phyloP scores from a whole-genome alignment of 495 filamentous ascomycete genomes.

The Penicillium atrosanguineum region DNA sequence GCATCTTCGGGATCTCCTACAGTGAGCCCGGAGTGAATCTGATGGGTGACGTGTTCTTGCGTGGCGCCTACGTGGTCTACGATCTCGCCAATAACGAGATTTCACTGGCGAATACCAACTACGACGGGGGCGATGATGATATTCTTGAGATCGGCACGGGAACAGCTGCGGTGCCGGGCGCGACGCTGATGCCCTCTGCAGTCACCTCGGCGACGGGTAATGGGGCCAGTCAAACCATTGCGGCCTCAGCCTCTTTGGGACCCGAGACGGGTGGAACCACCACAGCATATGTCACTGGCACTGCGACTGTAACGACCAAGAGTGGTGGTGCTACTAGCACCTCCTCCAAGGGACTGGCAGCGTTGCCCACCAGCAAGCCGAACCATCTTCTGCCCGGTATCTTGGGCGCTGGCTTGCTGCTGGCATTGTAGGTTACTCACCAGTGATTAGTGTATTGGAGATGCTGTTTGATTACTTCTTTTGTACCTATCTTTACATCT shows the following conservation, averaged over 20 bases:
- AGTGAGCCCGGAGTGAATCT: conserved; percentile 57
- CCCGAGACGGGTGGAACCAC: not conserved
- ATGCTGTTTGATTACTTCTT: too few species aligned
- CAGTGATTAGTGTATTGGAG: too few species aligned
- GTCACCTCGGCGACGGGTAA: conserved; percentile 40
- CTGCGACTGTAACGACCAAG: conserved; percentile 1
- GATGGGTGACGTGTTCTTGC: conserved; percentile 85
- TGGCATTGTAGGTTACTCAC: conserved; percentile 8
- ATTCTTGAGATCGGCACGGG: conserved; percentile 70
- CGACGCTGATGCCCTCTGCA: conserved; percentile 37
- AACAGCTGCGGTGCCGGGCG: conserved; percentile 60
- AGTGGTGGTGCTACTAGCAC: conserved; percentile 9
- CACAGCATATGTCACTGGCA: not conserved
- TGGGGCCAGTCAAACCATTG: not conserved
- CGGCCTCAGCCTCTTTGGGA: not conserved
- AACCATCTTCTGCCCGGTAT: conserved; percentile 23
- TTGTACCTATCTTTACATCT: too few species aligned
- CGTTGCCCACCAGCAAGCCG: conserved; percentile 16
- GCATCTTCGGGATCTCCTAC: conserved; percentile 67
- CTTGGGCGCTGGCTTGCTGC: conserved; percentile 21
- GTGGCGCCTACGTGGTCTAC: conserved; percentile 86
- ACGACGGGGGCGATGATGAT: conserved; percentile 61
- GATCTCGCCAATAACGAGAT: conserved; percentile 81
- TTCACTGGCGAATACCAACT: conserved; percentile 70
- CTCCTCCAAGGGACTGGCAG: conserved; percentile 13